Evolutionary conservation across 148 eudicot species (phyloP), one percentile per base, ranked within the genome.

Genomic region (Nepenthes gracilis): DNA sequence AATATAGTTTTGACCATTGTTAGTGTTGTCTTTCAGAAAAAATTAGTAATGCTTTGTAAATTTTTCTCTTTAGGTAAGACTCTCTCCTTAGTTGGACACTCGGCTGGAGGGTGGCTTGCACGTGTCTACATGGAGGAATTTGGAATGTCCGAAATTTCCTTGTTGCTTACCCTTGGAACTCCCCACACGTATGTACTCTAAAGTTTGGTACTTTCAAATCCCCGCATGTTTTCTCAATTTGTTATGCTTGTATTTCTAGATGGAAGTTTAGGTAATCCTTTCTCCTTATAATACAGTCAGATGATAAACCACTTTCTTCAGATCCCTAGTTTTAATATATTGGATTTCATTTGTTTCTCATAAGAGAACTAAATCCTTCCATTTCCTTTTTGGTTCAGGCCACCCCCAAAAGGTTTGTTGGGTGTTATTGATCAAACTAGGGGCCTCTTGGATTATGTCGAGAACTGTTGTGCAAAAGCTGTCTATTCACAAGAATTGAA

Each of bases 21-120:
- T 40, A 40, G 4, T 8, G 8, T 8, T 40, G 45, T 40, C 45
- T 40, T 8, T 40, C 45, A 3, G 23, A 40, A 40, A 4, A 40
- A 40, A 40, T 40, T 40, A 2, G 51, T 43, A 10, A 45, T 32
- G 45, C 38, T 49, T 71, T 37, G 59, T 54, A 45, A 43, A 47
- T 55, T 38, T 36, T 55, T 58, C 43, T 33, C 65, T 74, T 68
- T 70, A 84, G 89, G 87, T 75, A 67, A 74, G 63, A 55, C 47
- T 12, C 64, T 93, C 33, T 86, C 99, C 14, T 74, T 93, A 69
- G 79, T 93, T 45, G 99, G 99, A 37, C 99, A 93, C 69, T 93
- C 99, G 35, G 99, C 99, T 1, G 99, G 99, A 67, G 99, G 99
- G 54, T 93, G 99, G 99, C 85, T 89, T 54, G 99, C 95, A 43